phyloP scores from a whole-genome alignment of 139 green algal species.

The Eudorina sp. region DNA sequence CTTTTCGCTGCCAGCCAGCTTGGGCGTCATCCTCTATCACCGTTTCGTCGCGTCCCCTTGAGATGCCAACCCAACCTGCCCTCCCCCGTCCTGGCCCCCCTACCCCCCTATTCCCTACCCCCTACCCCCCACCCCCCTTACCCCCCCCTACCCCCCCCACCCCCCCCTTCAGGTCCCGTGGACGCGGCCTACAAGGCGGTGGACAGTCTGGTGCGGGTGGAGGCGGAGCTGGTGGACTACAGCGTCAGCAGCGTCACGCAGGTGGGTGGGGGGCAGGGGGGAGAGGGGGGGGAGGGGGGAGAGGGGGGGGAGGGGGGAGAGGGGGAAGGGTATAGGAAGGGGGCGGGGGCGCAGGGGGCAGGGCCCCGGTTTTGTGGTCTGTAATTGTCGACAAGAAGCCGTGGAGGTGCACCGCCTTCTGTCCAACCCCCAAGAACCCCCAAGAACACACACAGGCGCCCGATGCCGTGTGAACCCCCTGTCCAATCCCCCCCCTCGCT shows the following conservation, averaged over 20 bases:
- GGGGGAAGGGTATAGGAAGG: background rate
- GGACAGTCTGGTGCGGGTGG: slow-evolving; percentile 85
- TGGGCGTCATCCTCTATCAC: no score
- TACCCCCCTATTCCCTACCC: no score
- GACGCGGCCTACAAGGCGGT: slow-evolving; percentile 97
- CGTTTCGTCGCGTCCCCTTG: no score
- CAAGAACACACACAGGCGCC: no score
- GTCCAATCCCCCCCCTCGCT: no score
- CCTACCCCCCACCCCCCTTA: no score
- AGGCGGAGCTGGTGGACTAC: slow-evolving; percentile 89
- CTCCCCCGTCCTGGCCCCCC: no score
- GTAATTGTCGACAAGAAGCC: background rate
- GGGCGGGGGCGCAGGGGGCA: no score
- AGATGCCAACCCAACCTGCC: no score
- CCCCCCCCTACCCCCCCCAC: background rate
- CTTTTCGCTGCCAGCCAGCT: no score
- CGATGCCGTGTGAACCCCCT: no score
- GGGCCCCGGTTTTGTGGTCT: background rate
- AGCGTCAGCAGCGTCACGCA: slow-evolving; percentile 88
- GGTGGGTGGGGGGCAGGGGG: background rate
- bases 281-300: background rate
- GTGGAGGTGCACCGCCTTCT: background rate
- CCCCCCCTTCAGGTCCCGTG: slow-evolving; percentile 79
- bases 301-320: background rate
- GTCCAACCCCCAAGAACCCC: no score